Base-by-base conservation (phyloP, 2,329 filamentous ascomycete species). In the Rachicladosporium sp. region DNA sequence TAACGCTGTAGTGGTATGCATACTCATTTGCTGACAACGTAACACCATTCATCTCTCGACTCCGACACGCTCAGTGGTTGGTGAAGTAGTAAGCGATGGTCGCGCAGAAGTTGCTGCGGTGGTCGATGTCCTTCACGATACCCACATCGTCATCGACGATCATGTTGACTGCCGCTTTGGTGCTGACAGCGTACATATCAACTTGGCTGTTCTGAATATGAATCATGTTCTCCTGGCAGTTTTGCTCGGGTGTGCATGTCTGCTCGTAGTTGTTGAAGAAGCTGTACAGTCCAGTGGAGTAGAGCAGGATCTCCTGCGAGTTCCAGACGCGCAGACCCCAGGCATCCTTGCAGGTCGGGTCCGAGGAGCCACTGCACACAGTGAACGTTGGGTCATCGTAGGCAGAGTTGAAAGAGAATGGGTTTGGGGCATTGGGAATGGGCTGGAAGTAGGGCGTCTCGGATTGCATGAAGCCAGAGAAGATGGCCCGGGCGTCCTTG, bases 211-310 rank as follows among this genome's bases (percentile, higher is more conserved):
- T 54, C 36, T 64, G 60, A 36, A 70, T 57, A 49, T 58, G 50
- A 43, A 69, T 65, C 56, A 70, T 70, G 55, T 69, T 54, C 46
- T 60, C 52, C 56, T 75, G 71, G 57, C 72, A 76, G 49, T 66
- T 61, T 38, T 71, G 52, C 5, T 51, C 50, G 0, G 51, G 38
- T 3, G 73, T 55, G 49, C 71, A 75, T 10, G 52, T 53, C 50
- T 74, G 69, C 29, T 53, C 53, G 57, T 76, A 77, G 57, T 73
- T 68, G 50, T 71, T 63, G 62, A 76, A 78, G 64, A 76, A 78
- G 37, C 61, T 68, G 59, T 65, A 66, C 69, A 82, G 57, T 64
- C 68, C 68, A 1, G 61, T 56, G 33, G 64, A 63, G 51, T 68
- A 69, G 50, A 63, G 59, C 53, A 67, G 60, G 42, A 70, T 59